Percentiles rank a stretch among this genome's conserved stretches.
Conservation (phyloP, 2,329 filamentous ascomycete genomes). For the Neonectria ditissima region DNA sequence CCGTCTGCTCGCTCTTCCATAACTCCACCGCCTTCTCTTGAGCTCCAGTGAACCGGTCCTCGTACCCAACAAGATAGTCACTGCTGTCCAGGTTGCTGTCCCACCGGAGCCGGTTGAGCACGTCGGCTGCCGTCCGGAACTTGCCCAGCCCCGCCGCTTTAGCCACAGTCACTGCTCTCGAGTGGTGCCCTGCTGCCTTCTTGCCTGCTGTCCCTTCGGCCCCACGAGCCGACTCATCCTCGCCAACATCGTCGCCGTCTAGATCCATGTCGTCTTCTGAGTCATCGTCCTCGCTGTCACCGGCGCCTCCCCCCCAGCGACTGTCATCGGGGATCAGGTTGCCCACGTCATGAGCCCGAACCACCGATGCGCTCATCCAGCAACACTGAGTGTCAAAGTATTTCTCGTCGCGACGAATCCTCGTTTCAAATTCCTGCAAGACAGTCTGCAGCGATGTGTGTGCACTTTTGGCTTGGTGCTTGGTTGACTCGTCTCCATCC, state of each 20-base stretch:
- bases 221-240: conserved; percentile 38
- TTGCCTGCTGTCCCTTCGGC: conserved; percentile 22
- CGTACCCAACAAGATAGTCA: conserved; percentile 70
- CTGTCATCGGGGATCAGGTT: conserved; percentile 59
- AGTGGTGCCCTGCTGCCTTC: conserved; percentile 22
- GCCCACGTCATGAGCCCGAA: conserved; percentile 54
- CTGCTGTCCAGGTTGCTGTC: conserved; percentile 63
- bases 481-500: conserved; percentile 46
- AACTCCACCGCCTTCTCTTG: conserved; percentile 65
- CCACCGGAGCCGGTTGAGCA: conserved; percentile 71
- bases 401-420: conserved; percentile 58
- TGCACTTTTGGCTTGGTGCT: conserved; percentile 57
- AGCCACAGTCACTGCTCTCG: conserved; percentile 30
- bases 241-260: conserved; percentile 48
- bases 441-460: conserved; percentile 58
- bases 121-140: conserved; percentile 68
- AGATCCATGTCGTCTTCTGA: conserved; percentile 57
- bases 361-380: conserved; percentile 61
- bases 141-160: conserved; percentile 55
- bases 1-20: conserved; percentile 72
- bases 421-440: conserved; percentile 61
- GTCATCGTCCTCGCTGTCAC: conserved; percentile 53
- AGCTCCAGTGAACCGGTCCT: conserved; percentile 68
- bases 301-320: conserved; percentile 58
- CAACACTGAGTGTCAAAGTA: conserved; percentile 62